Percentiles rank a stretch among this genome's conserved stretches.
Conservation (phyloP, 495 filamentous ascomycete genomes). For the Entonaema liquescens region DNA sequence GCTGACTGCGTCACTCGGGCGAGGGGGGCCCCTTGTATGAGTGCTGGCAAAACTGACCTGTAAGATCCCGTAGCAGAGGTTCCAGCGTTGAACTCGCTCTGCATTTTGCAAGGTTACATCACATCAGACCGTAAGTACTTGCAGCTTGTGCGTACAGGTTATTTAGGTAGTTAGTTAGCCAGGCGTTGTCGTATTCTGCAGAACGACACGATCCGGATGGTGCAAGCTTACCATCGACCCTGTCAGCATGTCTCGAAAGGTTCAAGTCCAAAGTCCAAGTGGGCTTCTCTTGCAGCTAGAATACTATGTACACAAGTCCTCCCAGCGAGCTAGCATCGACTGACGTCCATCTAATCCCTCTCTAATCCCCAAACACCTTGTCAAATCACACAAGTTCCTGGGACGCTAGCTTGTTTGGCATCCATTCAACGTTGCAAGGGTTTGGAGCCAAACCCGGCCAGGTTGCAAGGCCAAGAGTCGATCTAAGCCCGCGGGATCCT, state of each 20-base stretch:
- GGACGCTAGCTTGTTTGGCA: conserved; percentile 44
- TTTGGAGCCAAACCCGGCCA: conserved; percentile 40
- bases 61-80: conserved; percentile 39
- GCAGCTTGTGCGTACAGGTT: conserved; percentile 13
- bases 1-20: conserved; percentile 43
- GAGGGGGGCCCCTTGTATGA: conserved; percentile 29
- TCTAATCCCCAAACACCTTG: conserved; percentile 24
- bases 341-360: conserved; percentile 20
- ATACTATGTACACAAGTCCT: conserved; percentile 9
- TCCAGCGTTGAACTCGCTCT: conserved; percentile 32
- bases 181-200: conserved; percentile 34
- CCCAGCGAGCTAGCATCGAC: conserved; percentile 30
- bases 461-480: conserved; percentile 43
- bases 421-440: conserved; percentile 40
- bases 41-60: conserved; percentile 36
- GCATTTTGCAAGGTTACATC: conserved; percentile 41
- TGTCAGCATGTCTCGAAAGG: conserved; percentile 29
- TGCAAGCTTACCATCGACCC: conserved; percentile 9
- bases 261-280: conserved; percentile 21
- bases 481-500: conserved; percentile 44
- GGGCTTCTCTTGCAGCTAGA: conserved; percentile 33
- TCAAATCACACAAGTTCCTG: conserved; percentile 41
- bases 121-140: conserved; percentile 28
- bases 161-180: not conserved
- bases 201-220: conserved; percentile 35